Evolutionary conservation across 306 rosid genomes (phyloP).

Genomic region (Neltuma alba): DNA sequence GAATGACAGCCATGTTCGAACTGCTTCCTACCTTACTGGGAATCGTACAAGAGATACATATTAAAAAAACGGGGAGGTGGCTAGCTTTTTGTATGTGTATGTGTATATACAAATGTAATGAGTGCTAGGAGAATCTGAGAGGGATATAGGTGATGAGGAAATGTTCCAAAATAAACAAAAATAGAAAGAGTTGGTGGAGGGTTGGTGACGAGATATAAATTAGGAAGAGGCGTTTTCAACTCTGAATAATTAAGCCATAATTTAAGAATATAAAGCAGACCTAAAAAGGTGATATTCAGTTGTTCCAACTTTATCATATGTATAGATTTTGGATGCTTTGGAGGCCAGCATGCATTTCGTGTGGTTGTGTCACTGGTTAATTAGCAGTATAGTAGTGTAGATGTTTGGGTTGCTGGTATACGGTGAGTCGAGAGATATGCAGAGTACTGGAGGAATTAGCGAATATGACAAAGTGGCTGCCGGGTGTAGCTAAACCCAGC

Average conservation of each 20-base stretch:
- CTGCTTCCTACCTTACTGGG: conserved; percentile 24
- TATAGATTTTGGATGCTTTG: conserved; percentile 70
- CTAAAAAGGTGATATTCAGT: conserved; percentile 63
- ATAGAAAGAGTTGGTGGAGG: conserved; percentile 37
- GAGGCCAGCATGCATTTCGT: conserved; percentile 2
- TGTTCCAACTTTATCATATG: conserved; percentile 58
- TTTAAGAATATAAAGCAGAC: conserved; percentile 45
- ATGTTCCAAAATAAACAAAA: conserved; percentile 25
- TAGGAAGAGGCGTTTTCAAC: conserved; percentile 37
- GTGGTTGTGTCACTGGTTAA: too few species aligned
- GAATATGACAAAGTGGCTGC: conserved; percentile 79
- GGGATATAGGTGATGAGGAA: conserved; percentile 22
- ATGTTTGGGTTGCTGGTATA: conserved; percentile 31
- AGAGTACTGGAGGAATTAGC: conserved; percentile 48
- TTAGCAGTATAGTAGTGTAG: neutral
- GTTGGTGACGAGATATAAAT: conserved; percentile 36
- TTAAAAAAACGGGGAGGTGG: neutral
- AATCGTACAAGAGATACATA: neutral
- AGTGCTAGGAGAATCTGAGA: conserved; percentile 34
- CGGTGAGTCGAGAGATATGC: conserved; percentile 62
- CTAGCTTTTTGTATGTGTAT: neutral
- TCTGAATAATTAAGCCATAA: conserved; percentile 42
- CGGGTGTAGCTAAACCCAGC: conserved; percentile 39
- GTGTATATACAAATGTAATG: neutral
- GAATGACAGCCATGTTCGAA: conserved; percentile 42